Conservation (phyloP, 1,139 yeast genomes). For the Diutina ranongensis region DNA sequence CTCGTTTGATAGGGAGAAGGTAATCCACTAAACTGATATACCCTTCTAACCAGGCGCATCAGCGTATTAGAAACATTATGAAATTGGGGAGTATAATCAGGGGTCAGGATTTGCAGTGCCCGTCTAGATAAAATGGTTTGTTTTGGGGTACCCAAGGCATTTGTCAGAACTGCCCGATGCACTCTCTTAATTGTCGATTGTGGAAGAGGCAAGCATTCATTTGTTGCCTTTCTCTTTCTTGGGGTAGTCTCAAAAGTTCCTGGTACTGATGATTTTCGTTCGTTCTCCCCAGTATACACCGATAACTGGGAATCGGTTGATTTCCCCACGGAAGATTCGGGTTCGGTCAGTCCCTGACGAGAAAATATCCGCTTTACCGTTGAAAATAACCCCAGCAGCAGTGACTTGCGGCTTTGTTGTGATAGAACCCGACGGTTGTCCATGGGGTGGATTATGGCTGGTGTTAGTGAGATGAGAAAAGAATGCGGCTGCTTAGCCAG, state of each 20-base stretch:
- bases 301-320: too few relatives aligned
- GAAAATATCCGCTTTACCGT: conserved; percentile 5
- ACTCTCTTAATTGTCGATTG: neutral
- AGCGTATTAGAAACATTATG: conserved; percentile 20
- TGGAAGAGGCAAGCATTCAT: neutral
- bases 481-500: neutral
- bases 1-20: conserved; percentile 58
- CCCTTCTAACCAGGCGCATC: conserved; percentile 15
- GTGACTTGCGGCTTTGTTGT: neutral
- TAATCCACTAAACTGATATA: conserved; percentile 50
- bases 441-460: neutral
- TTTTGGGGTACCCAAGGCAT: neutral
- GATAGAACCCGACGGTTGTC: conserved; percentile 6
- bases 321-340: neutral
- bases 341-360: neutral
- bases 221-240: neutral
- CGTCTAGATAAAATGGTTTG: neutral
- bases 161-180: conserved; percentile 2
- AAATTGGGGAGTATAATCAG: conserved; percentile 30
- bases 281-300: too few relatives aligned
- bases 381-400: conserved; percentile 4
- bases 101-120: conserved; percentile 13
- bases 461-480: neutral
- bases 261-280: neutral
- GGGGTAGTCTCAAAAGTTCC: conserved; percentile 4